Evolutionary conservation across 148 eudicot species (phyloP), one percentile per base, ranked within the genome.

Genomic region (Nepenthes mirabilis): DNA sequence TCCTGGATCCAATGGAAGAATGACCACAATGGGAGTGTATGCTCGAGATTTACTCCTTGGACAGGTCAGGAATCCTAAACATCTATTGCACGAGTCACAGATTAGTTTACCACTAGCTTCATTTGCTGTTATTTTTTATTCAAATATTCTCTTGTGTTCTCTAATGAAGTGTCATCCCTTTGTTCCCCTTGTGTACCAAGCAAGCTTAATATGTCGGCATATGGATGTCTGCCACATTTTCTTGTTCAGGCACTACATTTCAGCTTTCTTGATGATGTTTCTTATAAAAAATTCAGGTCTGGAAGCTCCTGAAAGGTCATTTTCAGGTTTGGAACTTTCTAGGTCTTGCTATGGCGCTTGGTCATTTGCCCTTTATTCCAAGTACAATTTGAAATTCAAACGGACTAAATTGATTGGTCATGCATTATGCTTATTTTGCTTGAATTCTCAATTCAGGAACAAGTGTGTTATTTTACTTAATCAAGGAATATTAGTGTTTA

Each of bases 31-130:
- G 98, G 98, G 96, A 40, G 96, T 82, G 14, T 93, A 93, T 65
- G 80, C 86, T 72, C 88, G 98, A 43, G 98, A 93, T 76, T 78
- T 93, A 68, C 95, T 93, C 77, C 98, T 93, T 62, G 98, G 98
- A 63, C 98, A 93, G 98, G 98, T 93, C 48, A 66, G 75, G 70
- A 36, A 55, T 58, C 50, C 12, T 49, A 11, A 14, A n/a, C 53
- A 5, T 36, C 3, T 36, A 6, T 11, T 49, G 48, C 11, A 6
- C 48, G 6, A 5, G 48, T 5, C n/a, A 6, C 37, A 34, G 11
- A 23, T 66, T 33, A 47, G 2, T 60, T 14, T 55, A 14, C 1
- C 56, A 32, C 40, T 43, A 9, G 34, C 34, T 56, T 14, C 34
- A 5, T 34, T n/a, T 66, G 40, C 35, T 11, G 52, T 49, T 45